Conservation (phyloP, 176 grass and related monocot species). For the Rhynchospora tenuis region DNA sequence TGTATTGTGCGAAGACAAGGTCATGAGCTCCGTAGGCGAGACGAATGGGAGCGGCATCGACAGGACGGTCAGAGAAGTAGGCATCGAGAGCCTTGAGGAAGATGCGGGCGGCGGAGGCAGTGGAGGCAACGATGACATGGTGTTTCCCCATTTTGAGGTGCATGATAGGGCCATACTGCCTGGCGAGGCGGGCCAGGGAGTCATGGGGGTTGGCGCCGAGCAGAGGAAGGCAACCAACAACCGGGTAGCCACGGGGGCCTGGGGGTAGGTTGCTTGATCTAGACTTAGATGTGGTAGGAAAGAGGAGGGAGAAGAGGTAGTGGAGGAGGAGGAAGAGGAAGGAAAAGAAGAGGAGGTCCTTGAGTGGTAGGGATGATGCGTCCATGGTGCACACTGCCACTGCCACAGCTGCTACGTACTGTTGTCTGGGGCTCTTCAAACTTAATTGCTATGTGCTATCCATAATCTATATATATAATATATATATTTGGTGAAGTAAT, state of each 20-base stretch:
- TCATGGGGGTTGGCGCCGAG: conserved; percentile 11
- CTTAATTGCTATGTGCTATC: too few species aligned
- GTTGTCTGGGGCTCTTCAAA: too few species aligned
- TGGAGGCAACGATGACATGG: conserved; percentile 23
- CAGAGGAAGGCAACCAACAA: conserved; percentile 19
- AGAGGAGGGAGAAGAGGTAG: background rate
- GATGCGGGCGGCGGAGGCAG: background rate
- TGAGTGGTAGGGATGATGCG: background rate
- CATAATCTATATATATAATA: too few species aligned
- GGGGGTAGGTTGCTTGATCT: background rate
- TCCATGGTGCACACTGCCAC: conserved; percentile 1
- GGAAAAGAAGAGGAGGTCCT: background rate
- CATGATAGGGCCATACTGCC: conserved; percentile 21
- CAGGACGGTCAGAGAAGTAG: conserved; percentile 12
- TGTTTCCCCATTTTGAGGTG: conserved; percentile 21
- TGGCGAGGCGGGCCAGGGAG: background rate
- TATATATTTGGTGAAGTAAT: too few species aligned
- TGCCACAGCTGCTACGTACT: too few species aligned
- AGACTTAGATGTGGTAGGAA: background rate
- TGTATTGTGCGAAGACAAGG: conserved; percentile 12
- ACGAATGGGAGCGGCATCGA: background rate
- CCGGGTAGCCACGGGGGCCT: conserved; percentile 17
- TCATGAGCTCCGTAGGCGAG: conserved; percentile 18
- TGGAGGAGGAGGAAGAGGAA: conserved; percentile 6
- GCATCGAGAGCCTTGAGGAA: conserved; percentile 28